Evolutionary conservation across 1,284 basidiomycete genomes (phyloP), one percentile per base, ranked within the genome.

Genomic region (Schizophyllum commune): DNA sequence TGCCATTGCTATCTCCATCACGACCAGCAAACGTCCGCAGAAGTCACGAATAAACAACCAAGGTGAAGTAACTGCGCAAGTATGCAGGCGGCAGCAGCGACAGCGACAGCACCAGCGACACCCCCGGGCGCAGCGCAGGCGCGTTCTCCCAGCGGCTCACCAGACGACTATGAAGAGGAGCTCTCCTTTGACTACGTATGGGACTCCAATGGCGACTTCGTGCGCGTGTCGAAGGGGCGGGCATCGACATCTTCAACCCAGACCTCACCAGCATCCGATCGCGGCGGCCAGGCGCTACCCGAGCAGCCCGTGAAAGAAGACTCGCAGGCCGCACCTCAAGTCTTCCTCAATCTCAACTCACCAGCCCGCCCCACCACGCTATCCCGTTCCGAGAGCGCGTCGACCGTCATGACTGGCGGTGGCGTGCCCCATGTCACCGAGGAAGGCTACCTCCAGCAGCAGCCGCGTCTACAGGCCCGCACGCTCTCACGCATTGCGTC

Each of bases 181-280:
- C 80, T 89, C 63, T 89, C 86, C 2, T 89, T 90, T 69, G 83
- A 85, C 66, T 90, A 88, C 65, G 79, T 84, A 62, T 75, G 77
- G 57, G 83, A 87, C 70, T 76, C 77, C 5, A 74, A 82, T 3
- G 88, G 86, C 3, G 81, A 88, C 66, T 79, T 79, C 62, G 76
- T 86, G 52, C 84, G 88, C 5, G 70, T 74, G 19, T 77, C 77
- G 34, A 79, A 76, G 67, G 76, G 75, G 8, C 65, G 62, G 58
- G 58, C 52, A 34, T 60, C 57, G n/a, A 72, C 76, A 58, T 75
- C 75, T 63, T 77, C 74, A 52, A 75, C 75, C 64, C 67, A 74
- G 56, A 76, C 76, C 17, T 75, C 78, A 13, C 77, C 80, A 1
- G 73, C 79, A 27, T 76, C 77, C 11, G 75, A 76, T 11, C 71